phyloP scores from a whole-genome alignment of 345 rosid genomes.

The Moringa oleifera region DNA sequence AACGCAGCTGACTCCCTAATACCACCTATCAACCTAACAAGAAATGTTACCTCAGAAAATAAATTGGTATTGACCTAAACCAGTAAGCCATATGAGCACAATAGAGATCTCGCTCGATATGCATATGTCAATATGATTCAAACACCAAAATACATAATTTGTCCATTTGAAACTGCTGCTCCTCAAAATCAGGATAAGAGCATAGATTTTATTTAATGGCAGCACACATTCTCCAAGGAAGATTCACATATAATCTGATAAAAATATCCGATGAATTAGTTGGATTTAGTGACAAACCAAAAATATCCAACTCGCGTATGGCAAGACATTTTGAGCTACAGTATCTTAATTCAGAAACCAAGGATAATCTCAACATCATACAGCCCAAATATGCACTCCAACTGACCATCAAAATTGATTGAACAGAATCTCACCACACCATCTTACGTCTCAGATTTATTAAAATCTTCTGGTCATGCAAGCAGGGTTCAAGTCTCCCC shows the following conservation, averaged over 20 bases:
- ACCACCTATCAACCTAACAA: background rate
- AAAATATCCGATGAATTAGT: background rate
- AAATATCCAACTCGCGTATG: background rate
- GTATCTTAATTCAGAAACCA: background rate
- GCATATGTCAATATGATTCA: background rate
- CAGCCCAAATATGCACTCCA: background rate
- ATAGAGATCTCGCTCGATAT: too few species aligned
- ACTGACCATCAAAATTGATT: background rate
- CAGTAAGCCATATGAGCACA: background rate
- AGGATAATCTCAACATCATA: conserved; percentile 12
- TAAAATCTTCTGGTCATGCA: conserved; percentile 1
- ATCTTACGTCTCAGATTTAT: background rate
- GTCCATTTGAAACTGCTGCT: background rate
- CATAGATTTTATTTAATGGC: background rate
- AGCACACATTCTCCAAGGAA: background rate
- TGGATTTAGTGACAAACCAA: background rate
- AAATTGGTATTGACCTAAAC: too few species aligned
- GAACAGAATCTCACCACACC: background rate
- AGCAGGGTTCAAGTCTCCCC: conserved; percentile 12
- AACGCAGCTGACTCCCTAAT: background rate
- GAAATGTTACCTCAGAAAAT: background rate
- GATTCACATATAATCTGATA: too few species aligned
- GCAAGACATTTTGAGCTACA: background rate
- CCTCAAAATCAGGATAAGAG: background rate
- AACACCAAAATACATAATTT: background rate